Evolutionary conservation across 768 basidiomycete species (phyloP), one percentile per base, ranked within the genome.

Genomic region (Gautieria morchelliformis): DNA sequence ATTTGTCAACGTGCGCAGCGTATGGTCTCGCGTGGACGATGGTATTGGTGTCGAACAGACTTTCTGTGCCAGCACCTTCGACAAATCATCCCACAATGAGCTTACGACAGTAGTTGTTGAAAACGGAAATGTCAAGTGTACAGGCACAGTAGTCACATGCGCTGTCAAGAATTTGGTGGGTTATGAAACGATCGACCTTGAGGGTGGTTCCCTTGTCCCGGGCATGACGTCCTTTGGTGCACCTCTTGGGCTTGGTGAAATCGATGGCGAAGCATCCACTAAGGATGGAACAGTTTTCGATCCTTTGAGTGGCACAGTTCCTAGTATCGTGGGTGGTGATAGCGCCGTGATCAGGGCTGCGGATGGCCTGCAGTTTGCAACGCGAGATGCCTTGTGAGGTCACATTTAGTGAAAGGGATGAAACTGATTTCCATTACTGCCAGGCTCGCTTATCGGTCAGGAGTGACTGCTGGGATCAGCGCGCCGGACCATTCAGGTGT

Each of bases 381-480:
- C 55, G 22, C 44, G 55, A 17, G 46, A 56, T 22, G 55, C 55
- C 1, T 30, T 47, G 55, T 56, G 27, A 41, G 9, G 55, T 55
- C 14, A 15, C 27, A 7, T 5, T 46, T 22, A 24, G 12, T 56
- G 24, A 11, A 19, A 12, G 19, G n/a, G 27, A 8, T 37, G 19
- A 30, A 19, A 44, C 58, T 63, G 37, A 67, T 37, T 5, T 8
- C 6, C 22, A 14, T 22, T 10, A 20, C 14, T 24, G 44, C 37
- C 62, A 91, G 89, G 33, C 64, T 87, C 41, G 87, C 90, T 0
- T 87, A 89, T 64, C 80, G 81, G 19, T 69, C 76, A 7, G 90
- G 91, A 4, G 85, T 93, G 3, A 89, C 88, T 2, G 78, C 75
- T 1, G 86, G 78, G 1, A 73, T 93, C 14, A 74, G 78, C 0